phyloP scores from a whole-genome alignment of 176 grass and related monocot genomes.

The Oryza coarctata region DNA sequence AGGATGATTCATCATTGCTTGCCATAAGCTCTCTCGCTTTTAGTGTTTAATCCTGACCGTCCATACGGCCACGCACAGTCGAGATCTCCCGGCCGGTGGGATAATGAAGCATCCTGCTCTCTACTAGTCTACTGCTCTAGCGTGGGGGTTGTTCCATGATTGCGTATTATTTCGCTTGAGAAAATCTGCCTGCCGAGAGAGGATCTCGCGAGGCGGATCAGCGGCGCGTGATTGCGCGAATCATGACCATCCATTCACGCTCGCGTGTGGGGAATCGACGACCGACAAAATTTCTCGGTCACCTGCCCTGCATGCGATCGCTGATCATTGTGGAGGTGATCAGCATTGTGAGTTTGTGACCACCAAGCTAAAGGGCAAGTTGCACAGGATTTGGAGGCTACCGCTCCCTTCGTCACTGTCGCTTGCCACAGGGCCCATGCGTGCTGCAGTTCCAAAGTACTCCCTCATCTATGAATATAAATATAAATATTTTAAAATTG shows the following conservation, averaged over 20 bases:
- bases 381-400: neutral
- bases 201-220: neutral
- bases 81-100: neutral
- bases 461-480: too few species aligned
- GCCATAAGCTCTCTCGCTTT: neutral
- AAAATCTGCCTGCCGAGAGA: neutral
- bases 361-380: too few species aligned
- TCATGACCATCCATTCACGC: constrained; percentile 25
- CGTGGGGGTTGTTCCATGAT: constrained; percentile 4
- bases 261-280: neutral
- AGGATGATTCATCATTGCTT: neutral
- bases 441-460: neutral
- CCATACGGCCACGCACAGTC: neutral
- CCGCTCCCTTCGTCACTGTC: neutral
- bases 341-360: too few species aligned
- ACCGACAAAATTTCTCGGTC: neutral
- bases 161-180: neutral
- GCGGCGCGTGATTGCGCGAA: constrained; percentile 27
- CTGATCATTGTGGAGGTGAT: constrained; percentile 20
- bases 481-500: too few species aligned
- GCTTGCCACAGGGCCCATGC: neutral
- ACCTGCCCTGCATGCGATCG: neutral
- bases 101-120: too few species aligned
- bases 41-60: neutral
- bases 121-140: too few species aligned